These are phyloP conservation scores for Aureobasidium sp. DNA, from an alignment of 2,329 filamentous ascomycete species.

Conservation along the genomic window DNA sequence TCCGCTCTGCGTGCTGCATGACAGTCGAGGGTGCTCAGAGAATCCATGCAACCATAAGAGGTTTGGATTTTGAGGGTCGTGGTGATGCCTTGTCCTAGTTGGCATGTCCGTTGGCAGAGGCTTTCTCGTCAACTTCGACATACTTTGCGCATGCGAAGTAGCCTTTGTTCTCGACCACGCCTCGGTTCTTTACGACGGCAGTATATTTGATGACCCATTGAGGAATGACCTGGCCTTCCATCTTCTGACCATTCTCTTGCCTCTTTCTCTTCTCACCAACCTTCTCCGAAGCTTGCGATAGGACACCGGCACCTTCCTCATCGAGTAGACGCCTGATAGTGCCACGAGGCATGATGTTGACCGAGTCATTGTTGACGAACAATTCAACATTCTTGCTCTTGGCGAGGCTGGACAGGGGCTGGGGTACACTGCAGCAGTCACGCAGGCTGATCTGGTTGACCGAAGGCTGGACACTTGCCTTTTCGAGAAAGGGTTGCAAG, in stretches of 20 bases:
- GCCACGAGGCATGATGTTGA: constrained; percentile 77
- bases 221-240: constrained; percentile 71
- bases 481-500: constrained; percentile 64
- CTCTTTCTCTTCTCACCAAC: constrained; percentile 33
- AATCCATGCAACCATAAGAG: background rate
- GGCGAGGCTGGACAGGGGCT: constrained; percentile 75
- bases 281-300: constrained; percentile 51
- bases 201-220: constrained; percentile 98
- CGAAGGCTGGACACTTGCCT: constrained; percentile 62
- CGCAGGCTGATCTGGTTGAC: constrained; percentile 96
- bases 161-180: constrained; percentile 96
- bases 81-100: background rate
- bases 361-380: constrained; percentile 89
- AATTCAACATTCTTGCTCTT: constrained; percentile 76
- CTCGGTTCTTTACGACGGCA: constrained; percentile 84
- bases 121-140: background rate
- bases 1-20: too few relatives aligned
- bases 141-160: constrained; percentile 80
- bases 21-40: background rate
- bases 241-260: constrained; percentile 40
- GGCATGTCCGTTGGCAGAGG: background rate
- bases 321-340: constrained; percentile 79
- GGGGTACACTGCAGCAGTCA: constrained; percentile 93
- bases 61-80: background rate
- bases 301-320: constrained; percentile 63